These are phyloP conservation scores for Atkinsonella texensis DNA, from an alignment of 2,329 filamentous ascomycete species.

Conservation along the genomic window DNA sequence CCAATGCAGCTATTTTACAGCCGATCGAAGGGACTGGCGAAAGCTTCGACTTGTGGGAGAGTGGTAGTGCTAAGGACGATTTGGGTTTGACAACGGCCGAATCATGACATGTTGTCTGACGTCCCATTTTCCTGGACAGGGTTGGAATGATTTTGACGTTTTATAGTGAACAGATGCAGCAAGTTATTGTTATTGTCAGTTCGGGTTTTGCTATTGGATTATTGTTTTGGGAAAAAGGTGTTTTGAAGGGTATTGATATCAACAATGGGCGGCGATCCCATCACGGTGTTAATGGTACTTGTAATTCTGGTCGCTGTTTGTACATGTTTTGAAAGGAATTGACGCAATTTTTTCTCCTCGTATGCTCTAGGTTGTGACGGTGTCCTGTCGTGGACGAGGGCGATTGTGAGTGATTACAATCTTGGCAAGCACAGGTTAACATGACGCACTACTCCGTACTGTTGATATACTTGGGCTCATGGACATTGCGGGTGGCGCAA, in stretches of 20 bases:
- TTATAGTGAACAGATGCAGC: constrained; percentile 1
- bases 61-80: constrained; percentile 51
- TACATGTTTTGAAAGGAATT: too few relatives aligned
- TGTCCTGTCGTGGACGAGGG: too few relatives aligned
- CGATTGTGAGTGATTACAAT: too few relatives aligned
- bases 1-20: constrained; percentile 35
- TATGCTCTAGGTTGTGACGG: too few relatives aligned
- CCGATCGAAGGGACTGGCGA: constrained; percentile 48
- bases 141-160: background rate
- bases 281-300: background rate
- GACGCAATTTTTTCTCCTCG: background rate
- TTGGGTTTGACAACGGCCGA: constrained; percentile 19
- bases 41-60: constrained; percentile 60
- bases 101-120: constrained; percentile 10
- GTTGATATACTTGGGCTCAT: too few relatives aligned
- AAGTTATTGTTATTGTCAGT: background rate
- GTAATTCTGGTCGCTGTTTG: background rate
- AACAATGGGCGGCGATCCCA: background rate
- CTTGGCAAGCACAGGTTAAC: too few relatives aligned
- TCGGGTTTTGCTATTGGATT: background rate
- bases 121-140: background rate
- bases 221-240: background rate
- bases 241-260: background rate
- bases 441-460: too few relatives aligned
- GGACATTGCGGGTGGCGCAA: too few relatives aligned